phyloP scores from a whole-genome alignment of 306 rosid species.

The Sindora glabra region DNA sequence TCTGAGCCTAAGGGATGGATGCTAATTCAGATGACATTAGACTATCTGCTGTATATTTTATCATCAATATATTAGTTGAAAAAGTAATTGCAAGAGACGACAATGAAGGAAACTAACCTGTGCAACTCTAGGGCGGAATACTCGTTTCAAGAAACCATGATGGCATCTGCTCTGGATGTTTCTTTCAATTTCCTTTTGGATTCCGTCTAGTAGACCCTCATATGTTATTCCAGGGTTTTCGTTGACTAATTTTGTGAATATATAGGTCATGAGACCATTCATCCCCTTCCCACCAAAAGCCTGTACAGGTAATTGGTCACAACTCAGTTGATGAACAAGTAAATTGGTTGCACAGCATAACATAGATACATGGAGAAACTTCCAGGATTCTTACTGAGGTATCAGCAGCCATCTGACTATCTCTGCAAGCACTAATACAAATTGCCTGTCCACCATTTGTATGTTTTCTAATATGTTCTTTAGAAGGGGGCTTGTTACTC shows the following conservation, averaged over 20 bases:
- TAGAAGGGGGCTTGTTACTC: slow-evolving; percentile 50
- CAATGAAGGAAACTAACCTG: slow-evolving; percentile 31
- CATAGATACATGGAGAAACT: neutral
- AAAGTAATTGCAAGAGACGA: neutral
- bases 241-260: slow-evolving; percentile 26
- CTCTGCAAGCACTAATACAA: slow-evolving; percentile 66
- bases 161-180: slow-evolving; percentile 23
- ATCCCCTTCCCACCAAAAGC: slow-evolving; percentile 39
- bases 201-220: slow-evolving; percentile 18
- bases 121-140: slow-evolving; percentile 22
- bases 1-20: neutral
- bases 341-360: neutral
- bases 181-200: slow-evolving; percentile 17
- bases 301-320: slow-evolving; percentile 24
- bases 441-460: slow-evolving; percentile 68
- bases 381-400: slow-evolving; percentile 36
- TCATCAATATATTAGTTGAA: neutral
- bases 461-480: slow-evolving; percentile 30
- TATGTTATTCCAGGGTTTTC: slow-evolving; percentile 30
- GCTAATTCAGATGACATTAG: neutral
- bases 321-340: neutral
- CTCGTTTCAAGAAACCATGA: slow-evolving; percentile 23
- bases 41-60: neutral
- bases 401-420: slow-evolving; percentile 58
- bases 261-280: slow-evolving; percentile 72